phyloP scores from a whole-genome alignment of 768 basidiomycete species.

The Suillus bovinus region DNA sequence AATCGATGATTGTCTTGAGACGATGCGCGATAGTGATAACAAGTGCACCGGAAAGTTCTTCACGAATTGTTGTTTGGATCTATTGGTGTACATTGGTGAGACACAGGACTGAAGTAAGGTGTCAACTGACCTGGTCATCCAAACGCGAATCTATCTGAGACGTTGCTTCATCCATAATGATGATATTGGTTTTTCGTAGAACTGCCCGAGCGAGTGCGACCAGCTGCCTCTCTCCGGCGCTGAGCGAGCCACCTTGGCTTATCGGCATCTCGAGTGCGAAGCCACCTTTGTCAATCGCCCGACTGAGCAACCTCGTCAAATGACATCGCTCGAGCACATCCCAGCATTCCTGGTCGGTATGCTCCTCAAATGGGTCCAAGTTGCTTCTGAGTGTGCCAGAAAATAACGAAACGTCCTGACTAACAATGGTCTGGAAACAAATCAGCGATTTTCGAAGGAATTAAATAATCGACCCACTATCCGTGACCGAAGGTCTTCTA shows the following conservation, averaged over 20 bases:
- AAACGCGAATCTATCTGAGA: constrained; percentile 70
- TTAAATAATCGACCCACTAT: constrained; percentile 41
- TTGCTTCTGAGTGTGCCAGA: constrained; percentile 73
- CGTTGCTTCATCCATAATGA: constrained; percentile 79
- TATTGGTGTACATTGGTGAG: constrained; percentile 27
- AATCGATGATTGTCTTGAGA: constrained; percentile 74
- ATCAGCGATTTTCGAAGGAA: not conserved
- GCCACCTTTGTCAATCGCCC: constrained; percentile 20
- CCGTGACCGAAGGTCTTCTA: constrained; percentile 66
- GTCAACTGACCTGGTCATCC: constrained; percentile 58
- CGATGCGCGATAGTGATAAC: constrained; percentile 86
- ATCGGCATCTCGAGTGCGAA: constrained; percentile 60
- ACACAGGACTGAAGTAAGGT: not conserved
- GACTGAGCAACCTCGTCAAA: constrained; percentile 45
- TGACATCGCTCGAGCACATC: constrained; percentile 70
- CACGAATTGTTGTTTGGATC: constrained; percentile 74
- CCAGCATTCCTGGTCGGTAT: constrained; percentile 60
- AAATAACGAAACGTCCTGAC: constrained; percentile 76
- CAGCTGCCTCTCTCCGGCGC: constrained; percentile 79
- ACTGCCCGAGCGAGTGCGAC: constrained; percentile 71
- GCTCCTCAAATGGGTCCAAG: constrained; percentile 63
- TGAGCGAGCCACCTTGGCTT: constrained; percentile 59
- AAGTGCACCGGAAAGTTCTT: constrained; percentile 68
- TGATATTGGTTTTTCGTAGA: constrained; percentile 61
- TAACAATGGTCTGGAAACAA: constrained; percentile 36